phyloP scores from a whole-genome alignment of 1,284 basidiomycete species.

The Cerrena zonata region DNA sequence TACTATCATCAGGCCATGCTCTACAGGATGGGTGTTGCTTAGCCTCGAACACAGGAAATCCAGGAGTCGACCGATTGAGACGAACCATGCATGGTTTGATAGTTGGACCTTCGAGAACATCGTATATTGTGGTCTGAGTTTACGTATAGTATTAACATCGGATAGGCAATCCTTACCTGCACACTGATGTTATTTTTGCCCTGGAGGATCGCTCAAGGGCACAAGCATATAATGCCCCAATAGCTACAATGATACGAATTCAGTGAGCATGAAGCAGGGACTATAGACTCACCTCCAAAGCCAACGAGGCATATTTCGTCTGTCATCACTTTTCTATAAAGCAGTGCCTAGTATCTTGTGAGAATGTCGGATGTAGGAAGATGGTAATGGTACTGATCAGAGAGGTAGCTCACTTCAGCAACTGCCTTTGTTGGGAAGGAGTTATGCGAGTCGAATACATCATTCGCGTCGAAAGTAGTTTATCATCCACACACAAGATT shows the following conservation, averaged over 20 bases:
- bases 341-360: no score
- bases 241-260: slow-evolving; percentile 19
- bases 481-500: no score
- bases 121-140: background rate
- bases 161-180: slow-evolving; percentile 20
- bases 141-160: background rate
- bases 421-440: no score
- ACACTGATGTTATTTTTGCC: slow-evolving; percentile 29
- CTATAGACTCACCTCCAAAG: slow-evolving; percentile 11
- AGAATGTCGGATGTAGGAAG: no score
- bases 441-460: no score
- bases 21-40: slow-evolving; percentile 19
- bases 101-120: slow-evolving; percentile 33
- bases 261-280: background rate
- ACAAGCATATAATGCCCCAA: slow-evolving; percentile 30
- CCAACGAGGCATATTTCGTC: slow-evolving; percentile 9
- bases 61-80: background rate
- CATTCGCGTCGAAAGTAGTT: no score
- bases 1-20: slow-evolving; percentile 27
- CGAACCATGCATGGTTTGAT: slow-evolving; percentile 23
- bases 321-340: no score
- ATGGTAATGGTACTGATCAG: no score
- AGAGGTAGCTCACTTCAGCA: no score
- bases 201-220: slow-evolving; percentile 23
- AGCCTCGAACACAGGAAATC: no score